Evolutionary conservation across 495 filamentous ascomycete genomes (phyloP), one percentile per base, ranked within the genome.

Genomic region (Penicillium subrubescens): DNA sequence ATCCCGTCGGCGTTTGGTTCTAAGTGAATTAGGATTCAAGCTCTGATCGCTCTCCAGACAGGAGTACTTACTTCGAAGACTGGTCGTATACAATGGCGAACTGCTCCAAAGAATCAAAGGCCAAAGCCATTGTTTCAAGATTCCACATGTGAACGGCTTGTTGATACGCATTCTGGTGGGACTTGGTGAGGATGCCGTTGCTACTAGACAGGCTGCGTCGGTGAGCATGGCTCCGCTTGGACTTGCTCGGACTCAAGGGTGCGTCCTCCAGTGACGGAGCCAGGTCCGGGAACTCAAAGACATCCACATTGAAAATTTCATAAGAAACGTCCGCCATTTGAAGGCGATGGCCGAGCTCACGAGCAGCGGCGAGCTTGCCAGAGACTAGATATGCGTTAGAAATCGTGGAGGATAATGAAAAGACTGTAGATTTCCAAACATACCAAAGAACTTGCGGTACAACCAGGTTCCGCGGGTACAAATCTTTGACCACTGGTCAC

Each of bases 401-500:
- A 11, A 33, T 54, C 35, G 15, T 46, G 11, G 29, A 2, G 14
- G 25, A 46, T 2, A 57, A 7, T 10, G 12, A 14, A 31, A 33
- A 57, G 17, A 21, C 60, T 10, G 25, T 5, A 15, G 7, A 0
- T 8, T 44, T 10, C 10, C 2, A 37, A 41, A 70, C 77, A 59
- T 76, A 82, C 79, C 57, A 55, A 73, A 81, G 65, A 81, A 81
- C 48, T 72, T 75, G 71, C 89, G 89, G 77, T 96, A 93, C 37
- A 93, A 81, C 67, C 86, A 76, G 34, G 84, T 81, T 39, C 90
- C 88, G 41, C 85, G 82, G 17, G 79, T 66, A 75, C 94, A 92
- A 3, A 92, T 90, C 62, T 90, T 83, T 31, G 80, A 73, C 83
- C 90, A 92, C 59, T 92, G 81, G 2, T 84, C 88, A 29, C 90